Evolutionary conservation across 768 basidiomycete genomes (phyloP).

Genomic region (Leccinum truebloodii): DNA sequence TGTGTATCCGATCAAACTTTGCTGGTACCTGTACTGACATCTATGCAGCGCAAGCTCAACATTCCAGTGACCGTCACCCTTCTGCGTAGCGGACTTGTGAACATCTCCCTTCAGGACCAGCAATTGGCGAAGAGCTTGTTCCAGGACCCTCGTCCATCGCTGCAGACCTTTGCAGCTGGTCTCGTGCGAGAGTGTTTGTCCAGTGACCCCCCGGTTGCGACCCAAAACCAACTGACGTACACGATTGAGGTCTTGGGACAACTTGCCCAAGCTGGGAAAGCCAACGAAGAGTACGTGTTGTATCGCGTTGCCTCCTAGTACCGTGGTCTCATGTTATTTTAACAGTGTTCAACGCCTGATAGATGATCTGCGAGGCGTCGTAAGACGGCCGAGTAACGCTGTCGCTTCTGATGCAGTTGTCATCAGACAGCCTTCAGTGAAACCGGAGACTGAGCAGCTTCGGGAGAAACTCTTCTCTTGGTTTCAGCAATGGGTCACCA

Average conservation of each 20-base stretch:
- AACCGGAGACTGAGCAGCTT: slow-evolving; percentile 73
- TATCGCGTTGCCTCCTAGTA: not conserved
- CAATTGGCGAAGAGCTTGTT: slow-evolving; percentile 85
- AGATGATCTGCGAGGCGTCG: slow-evolving; percentile 77
- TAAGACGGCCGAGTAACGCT: slow-evolving; percentile 46
- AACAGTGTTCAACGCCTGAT: slow-evolving; percentile 68
- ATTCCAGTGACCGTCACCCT: slow-evolving; percentile 91
- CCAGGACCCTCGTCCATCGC: slow-evolving; percentile 71
- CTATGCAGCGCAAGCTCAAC: slow-evolving; percentile 86
- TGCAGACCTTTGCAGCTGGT: slow-evolving; percentile 80
- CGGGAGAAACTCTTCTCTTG: slow-evolving; percentile 73
- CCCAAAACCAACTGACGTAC: slow-evolving; percentile 76
- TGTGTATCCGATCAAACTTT: slow-evolving; percentile 36
- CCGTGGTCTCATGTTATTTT: slow-evolving; percentile 1
- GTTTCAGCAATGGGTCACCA: slow-evolving; percentile 95
- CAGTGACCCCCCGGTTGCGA: slow-evolving; percentile 75
- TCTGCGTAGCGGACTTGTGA: slow-evolving; percentile 80
- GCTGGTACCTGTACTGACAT: slow-evolving; percentile 7
- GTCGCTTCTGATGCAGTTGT: slow-evolving; percentile 38
- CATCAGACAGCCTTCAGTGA: slow-evolving; percentile 50
- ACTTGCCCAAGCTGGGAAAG: slow-evolving; percentile 70
- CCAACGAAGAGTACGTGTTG: slow-evolving; percentile 76
- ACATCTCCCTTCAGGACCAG: slow-evolving; percentile 76
- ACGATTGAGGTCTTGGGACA: slow-evolving; percentile 81
- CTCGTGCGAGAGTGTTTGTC: slow-evolving; percentile 87